phyloP scores from a whole-genome alignment of 2,329 filamentous ascomycete genomes.

The Cladosporium sphaerospermum region DNA sequence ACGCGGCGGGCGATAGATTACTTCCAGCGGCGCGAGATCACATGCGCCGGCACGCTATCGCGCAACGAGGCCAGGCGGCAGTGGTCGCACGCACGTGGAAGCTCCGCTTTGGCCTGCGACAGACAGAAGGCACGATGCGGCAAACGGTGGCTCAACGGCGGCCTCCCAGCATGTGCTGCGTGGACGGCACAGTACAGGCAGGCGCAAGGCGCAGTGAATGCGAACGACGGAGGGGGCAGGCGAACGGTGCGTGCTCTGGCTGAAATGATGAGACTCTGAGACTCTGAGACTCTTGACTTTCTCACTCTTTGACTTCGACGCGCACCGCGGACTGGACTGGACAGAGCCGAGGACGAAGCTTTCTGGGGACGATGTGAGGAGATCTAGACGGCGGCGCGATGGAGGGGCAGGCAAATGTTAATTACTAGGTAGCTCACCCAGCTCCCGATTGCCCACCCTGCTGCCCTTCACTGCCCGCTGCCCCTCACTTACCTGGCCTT shows the following conservation, averaged over 20 bases:
- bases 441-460: not conserved
- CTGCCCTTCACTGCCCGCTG: not conserved
- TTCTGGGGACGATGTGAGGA: not conserved
- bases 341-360: not conserved
- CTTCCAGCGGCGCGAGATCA: slow-evolving; percentile 7
- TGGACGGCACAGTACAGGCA: too few species aligned
- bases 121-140: not conserved
- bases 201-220: too few species aligned
- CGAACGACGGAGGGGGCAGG: too few species aligned
- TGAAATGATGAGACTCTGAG: too few species aligned
- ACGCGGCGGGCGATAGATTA: slow-evolving; percentile 6
- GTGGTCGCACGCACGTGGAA: not conserved
- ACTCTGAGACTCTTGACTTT: too few species aligned
- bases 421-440: not conserved
- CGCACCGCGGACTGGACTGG: too few species aligned
- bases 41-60: slow-evolving; percentile 12
- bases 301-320: too few species aligned
- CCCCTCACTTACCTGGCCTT: not conserved
- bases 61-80: not conserved
- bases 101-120: not conserved
- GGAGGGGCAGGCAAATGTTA: not conserved
- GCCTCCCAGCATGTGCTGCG: too few species aligned
- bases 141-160: not conserved
- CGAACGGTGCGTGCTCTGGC: too few species aligned
- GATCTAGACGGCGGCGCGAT: not conserved